A percentile compares a stretch with the other conserved stretches of the same genome.
Conservation (phyloP, 1,284 basidiomycete species). For the Coniferiporia sulphurascens region DNA sequence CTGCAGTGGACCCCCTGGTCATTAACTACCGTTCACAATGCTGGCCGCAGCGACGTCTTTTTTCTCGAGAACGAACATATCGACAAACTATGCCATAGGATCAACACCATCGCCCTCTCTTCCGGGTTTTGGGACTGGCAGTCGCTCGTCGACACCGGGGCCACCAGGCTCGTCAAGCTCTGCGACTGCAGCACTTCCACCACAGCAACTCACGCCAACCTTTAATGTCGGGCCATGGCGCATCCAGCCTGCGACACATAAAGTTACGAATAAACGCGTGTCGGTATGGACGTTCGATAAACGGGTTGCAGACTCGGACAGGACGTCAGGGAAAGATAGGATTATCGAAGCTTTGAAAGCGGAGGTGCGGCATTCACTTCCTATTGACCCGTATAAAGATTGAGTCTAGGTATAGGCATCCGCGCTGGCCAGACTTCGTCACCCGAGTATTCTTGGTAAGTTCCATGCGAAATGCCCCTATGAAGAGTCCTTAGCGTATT, state of each 20-base stretch:
- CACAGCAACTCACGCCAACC: conserved; percentile 41
- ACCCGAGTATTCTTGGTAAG: conserved; percentile 86
- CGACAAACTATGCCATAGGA: conserved; percentile 77
- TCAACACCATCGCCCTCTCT: conserved; percentile 45
- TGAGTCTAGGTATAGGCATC: conserved; percentile 57
- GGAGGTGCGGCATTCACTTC: conserved; percentile 54
- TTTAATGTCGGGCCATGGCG: conserved; percentile 84
- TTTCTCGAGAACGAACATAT: conserved; percentile 82
- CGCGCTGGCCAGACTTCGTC: conserved; percentile 80
- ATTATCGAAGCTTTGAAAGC: conserved; percentile 80
- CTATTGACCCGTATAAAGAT: background rate
- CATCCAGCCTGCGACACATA: conserved; percentile 80
- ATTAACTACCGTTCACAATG: conserved; percentile 37
- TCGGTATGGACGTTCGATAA: conserved; percentile 91
- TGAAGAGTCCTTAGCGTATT: background rate
- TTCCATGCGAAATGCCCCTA: conserved; percentile 21
- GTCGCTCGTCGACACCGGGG: conserved; percentile 24
- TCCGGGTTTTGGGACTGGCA: conserved; percentile 35
- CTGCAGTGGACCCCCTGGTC: no score
- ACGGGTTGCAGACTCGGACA: conserved; percentile 67
- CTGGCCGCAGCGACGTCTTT: conserved; percentile 89
- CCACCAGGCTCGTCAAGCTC: conserved; percentile 38
- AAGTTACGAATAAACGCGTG: conserved; percentile 82
- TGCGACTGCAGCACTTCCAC: conserved; percentile 34
- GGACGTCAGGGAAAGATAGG: conserved; percentile 63